Base-by-base conservation (phyloP, 805 yeast species). In the Zygosaccharomyces kombuchaensis region DNA sequence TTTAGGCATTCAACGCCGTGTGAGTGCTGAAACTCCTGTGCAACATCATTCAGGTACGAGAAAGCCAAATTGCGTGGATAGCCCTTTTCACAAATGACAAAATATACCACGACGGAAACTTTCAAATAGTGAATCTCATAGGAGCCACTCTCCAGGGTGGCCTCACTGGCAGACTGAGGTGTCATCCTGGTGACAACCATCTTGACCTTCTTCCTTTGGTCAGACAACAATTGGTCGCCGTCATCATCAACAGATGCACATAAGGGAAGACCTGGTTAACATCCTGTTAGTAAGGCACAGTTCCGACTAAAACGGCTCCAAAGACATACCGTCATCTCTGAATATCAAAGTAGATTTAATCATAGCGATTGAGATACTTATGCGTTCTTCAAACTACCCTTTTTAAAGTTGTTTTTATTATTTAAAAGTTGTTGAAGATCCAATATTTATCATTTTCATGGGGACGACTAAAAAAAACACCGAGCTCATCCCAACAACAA, bases 11-110 rank as follows among this genome's bases (percentile, higher is more conserved):
- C 87, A 17, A 64, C 66, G 4, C 89, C 89, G 62, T 89, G 89
- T 6, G 88, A 78, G 56, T 81, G 86, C 56, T 73, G 74, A 60
- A 91, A 93, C 66, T 91, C 98, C 51, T 74, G 78, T 32, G 88
- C 78, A 21, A 91, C 75, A 61, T 91, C 99, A 32, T 78, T 74
- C 46, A 91, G 72, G 67, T 88, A 91, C 34, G 95, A 82, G 57
- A 90, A 90, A 10, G 95, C 96, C 48, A 91, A 73, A 57, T 87
- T 88, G 53, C 95, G 75, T 1, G 98, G 96, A 60, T 88, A 93
- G 19, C 84, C 75, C 51, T 73, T 72, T 40, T 86, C 93, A 49
- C 89, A 79, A 37, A 93, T 83, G 51, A 84, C 82, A 55, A 91
- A 70, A 65, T 88, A 91, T 32, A 87, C 76, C 41, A 91, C 78